Base-by-base conservation (phyloP, 306 rosid genomes). In the Pyrus communis region DNA sequence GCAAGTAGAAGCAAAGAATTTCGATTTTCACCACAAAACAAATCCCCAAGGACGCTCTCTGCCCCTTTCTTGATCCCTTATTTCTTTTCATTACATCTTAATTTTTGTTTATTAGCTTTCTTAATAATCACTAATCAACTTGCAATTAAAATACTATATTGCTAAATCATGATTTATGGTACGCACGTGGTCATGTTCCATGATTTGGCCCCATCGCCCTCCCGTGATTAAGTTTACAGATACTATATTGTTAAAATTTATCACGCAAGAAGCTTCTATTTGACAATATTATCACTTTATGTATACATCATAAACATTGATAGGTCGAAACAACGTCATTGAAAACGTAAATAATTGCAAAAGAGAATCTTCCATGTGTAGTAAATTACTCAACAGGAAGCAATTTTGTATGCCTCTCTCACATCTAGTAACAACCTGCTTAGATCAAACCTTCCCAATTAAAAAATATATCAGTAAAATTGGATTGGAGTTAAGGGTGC, bases 101-200 rank as follows among this genome's bases (percentile, higher is more conserved):
- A 27, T 46, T 55, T 59, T 81, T 51, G 40, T 77, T 57, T 58
- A 69, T 21, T 76, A 74, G 70, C 79, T 81, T 72, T 69, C 78
- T 52, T 10, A 45, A 72, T 33, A 40, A 70, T 79, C 78, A 69
- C 60, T 64, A 46, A 61, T 79, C 88, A 82, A 77, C 75, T 84
- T 75, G 79, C 51, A 21, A 43, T 15, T 82, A 74, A 60, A 80
- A 73, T 74, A 71, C 38, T 75, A 22, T 33, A 21, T 12, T 33
- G 57, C 52, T 79, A 60, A 55, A 33, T 71, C 66, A 35, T 52
- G 74, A 17, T 19, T 69, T 78, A 71, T 84, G 85, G 84, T 38
- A 71, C 31, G 85, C 96, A 88, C 77, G 89, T 85, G 91, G 82
- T 25, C 21, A 35, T 86, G 92, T 83, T 78, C 83, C 76, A 79